Conservation (phyloP, 2,329 filamentous ascomycete genomes). For the Parascedosporium putredinis region DNA sequence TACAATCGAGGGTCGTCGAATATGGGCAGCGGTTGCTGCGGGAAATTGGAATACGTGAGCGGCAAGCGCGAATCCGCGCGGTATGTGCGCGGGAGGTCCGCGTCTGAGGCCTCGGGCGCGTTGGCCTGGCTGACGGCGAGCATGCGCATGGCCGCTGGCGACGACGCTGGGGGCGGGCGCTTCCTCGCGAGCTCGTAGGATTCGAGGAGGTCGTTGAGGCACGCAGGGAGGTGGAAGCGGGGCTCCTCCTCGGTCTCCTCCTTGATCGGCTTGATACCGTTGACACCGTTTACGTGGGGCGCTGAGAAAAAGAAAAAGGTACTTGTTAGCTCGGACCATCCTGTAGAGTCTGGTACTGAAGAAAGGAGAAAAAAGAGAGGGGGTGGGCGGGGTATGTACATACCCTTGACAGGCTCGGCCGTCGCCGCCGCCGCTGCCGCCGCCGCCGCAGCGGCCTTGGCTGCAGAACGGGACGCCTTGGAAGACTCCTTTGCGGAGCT, state of each 20-base stretch:
- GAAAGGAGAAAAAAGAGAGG: constrained; percentile 9
- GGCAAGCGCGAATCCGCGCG: constrained; percentile 72
- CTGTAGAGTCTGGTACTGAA: too few species aligned
- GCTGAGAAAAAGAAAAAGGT: constrained; percentile 18
- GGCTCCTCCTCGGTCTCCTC: constrained; percentile 56
- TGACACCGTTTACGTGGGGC: constrained; percentile 40
- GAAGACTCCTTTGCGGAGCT: constrained; percentile 16
- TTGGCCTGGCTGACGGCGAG: constrained; percentile 64
- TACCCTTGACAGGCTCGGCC: constrained; percentile 37
- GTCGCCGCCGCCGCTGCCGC: too few species aligned
- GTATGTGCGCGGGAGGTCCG: constrained; percentile 75
- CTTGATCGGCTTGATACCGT: constrained; percentile 36
- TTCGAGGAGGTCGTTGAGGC: constrained; percentile 80
- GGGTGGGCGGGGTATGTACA: constrained; percentile 10
- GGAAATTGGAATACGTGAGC: constrained; percentile 69
- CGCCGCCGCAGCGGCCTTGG: constrained; percentile 29
- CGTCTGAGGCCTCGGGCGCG: constrained; percentile 66
- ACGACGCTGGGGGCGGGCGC: constrained; percentile 48
- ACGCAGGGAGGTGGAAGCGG: constrained; percentile 84
- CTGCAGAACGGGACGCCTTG: constrained; percentile 22
- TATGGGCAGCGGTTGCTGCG: constrained; percentile 81
- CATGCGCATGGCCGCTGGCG: constrained; percentile 61
- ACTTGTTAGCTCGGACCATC: too few species aligned
- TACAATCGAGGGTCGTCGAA: constrained; percentile 89
- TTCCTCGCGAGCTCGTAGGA: constrained; percentile 79